phyloP scores from a whole-genome alignment of 257 asterid species.

The Lantana camara region DNA sequence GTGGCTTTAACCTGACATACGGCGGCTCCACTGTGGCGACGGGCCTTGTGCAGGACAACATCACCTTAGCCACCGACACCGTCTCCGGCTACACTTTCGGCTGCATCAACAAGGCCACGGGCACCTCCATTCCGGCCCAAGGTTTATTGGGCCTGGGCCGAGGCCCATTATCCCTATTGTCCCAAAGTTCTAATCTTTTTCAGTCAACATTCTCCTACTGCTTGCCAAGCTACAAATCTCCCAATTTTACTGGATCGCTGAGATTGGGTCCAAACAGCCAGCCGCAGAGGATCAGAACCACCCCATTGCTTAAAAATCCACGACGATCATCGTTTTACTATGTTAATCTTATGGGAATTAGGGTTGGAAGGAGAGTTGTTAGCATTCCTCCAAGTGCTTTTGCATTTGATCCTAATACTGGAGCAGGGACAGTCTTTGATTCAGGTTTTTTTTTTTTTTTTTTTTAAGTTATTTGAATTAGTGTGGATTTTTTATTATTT shows the following conservation, averaged over 20 bases:
- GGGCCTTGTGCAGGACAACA: conserved; percentile 53
- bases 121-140: conserved; percentile 64
- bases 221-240: conserved; percentile 72
- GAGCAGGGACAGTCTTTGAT: conserved; percentile 83
- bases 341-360: conserved; percentile 61
- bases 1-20: conserved; percentile 67
- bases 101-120: conserved; percentile 61
- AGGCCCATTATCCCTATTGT: conserved; percentile 63
- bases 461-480: background rate
- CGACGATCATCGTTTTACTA: conserved; percentile 81
- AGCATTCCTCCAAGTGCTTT: conserved; percentile 58
- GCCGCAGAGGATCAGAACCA: conserved; percentile 62
- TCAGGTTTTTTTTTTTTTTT: conserved; percentile 70
- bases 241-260: conserved; percentile 65
- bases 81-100: conserved; percentile 62
- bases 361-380: conserved; percentile 56
- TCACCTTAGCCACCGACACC: conserved; percentile 57
- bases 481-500: background rate
- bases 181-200: conserved; percentile 57
- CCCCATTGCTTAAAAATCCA: conserved; percentile 68
- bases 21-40: conserved; percentile 66
- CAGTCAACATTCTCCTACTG: conserved; percentile 82
- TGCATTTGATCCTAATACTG: conserved; percentile 64
- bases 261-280: conserved; percentile 71
- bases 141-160: conserved; percentile 82